Percentiles rank a stretch among this genome's conserved stretches.
Evolutionary conservation across 331 rosid genomes (phyloP).

Genomic region (Malus hybrid): DNA sequence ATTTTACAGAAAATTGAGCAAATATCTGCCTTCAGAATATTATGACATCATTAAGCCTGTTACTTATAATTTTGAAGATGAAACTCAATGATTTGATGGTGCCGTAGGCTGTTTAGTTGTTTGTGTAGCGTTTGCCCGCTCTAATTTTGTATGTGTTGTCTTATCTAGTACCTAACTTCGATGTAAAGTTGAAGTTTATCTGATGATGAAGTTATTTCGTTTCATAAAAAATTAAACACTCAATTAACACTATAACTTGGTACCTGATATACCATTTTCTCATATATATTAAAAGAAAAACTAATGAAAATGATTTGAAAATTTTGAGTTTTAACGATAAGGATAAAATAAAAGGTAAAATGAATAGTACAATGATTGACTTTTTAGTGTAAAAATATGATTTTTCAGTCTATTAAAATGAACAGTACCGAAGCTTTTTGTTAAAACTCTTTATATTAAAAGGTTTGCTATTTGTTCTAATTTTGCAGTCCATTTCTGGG

Average conservation of each 20-base stretch:
- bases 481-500: constrained; percentile 22
- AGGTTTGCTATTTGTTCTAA: neutral
- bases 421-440: too few relatives aligned
- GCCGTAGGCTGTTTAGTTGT: neutral
- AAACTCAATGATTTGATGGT: neutral
- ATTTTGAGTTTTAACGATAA: too few relatives aligned
- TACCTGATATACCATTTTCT: neutral
- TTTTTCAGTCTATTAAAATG: too few relatives aligned
- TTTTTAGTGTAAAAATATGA: too few relatives aligned
- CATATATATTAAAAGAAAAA: too few relatives aligned
- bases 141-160: neutral
- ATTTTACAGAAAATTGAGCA: neutral
- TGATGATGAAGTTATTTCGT: neutral
- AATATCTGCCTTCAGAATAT: neutral
- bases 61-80: neutral
- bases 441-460: too few relatives aligned
- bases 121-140: neutral
- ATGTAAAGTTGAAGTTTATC: neutral
- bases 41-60: neutral
- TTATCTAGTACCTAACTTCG: neutral
- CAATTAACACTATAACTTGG: too few relatives aligned
- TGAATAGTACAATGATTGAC: too few relatives aligned
- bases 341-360: too few relatives aligned
- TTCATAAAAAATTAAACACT: too few relatives aligned
- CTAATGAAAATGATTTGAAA: too few relatives aligned